phyloP scores from a whole-genome alignment of 768 basidiomycete genomes.

The Inosperma sp. region DNA sequence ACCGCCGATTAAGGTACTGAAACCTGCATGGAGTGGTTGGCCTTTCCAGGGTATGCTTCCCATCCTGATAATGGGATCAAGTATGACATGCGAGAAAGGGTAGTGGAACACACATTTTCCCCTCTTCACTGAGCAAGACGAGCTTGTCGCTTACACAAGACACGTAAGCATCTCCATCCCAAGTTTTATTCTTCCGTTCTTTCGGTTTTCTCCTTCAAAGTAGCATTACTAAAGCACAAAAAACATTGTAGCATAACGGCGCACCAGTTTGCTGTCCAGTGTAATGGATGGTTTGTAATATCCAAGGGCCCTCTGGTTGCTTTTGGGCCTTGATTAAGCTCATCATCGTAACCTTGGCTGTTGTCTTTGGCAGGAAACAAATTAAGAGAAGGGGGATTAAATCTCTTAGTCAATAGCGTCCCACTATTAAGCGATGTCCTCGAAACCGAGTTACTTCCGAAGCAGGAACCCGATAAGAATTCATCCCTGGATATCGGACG shows the following conservation, averaged over 20 bases:
- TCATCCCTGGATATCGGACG: constrained; percentile 48
- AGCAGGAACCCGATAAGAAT: constrained; percentile 63
- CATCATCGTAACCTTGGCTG: not conserved
- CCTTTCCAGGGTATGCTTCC: constrained; percentile 62
- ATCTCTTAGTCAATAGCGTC: not conserved
- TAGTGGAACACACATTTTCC: constrained; percentile 51
- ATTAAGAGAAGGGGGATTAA: not conserved
- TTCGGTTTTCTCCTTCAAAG: constrained; percentile 63
- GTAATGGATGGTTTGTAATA: constrained; percentile 28
- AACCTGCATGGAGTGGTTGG: constrained; percentile 44
- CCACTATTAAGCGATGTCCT: not conserved
- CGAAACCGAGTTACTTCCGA: constrained; percentile 31
- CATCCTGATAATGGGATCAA: constrained; percentile 37
- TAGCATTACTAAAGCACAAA: constrained; percentile 1
- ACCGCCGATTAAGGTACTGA: constrained; percentile 45
- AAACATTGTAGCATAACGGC: constrained; percentile 10
- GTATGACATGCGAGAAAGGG: not conserved
- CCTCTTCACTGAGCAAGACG: constrained; percentile 63
- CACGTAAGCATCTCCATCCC: constrained; percentile 77
- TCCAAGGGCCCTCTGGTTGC: constrained; percentile 9
- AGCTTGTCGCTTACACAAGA: constrained; percentile 47
- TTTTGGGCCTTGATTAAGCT: constrained; percentile 2
- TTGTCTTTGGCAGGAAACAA: not conserved
- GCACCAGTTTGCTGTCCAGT: constrained; percentile 73
- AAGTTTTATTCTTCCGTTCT: constrained; percentile 74